phyloP scores from a whole-genome alignment of 73 alveolate species.

The Tetrahymena borealis region DNA sequence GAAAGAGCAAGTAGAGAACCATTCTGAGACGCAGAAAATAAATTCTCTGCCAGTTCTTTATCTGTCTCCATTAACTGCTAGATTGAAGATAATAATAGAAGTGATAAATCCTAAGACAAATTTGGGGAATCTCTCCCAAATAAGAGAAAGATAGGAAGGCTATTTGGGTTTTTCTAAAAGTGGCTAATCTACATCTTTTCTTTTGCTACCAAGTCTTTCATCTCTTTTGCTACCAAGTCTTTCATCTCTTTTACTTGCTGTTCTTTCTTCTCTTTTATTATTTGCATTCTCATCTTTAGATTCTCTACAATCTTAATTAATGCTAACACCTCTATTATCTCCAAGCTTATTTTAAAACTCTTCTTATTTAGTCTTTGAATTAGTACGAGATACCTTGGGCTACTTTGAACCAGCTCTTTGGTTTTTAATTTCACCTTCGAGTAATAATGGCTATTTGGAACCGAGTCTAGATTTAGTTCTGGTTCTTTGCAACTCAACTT shows the following conservation, averaged over 20 bases:
- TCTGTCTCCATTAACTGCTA: neutral
- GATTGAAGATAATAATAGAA: neutral
- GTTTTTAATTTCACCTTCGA: too few species aligned
- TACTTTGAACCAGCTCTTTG: too few species aligned
- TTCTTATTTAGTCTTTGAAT: too few species aligned
- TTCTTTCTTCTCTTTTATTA: neutral
- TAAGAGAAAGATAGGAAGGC: neutral
- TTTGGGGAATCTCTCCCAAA: neutral
- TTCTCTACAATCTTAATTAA: neutral
- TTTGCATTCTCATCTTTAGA: neutral
- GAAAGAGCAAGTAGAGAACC: neutral
- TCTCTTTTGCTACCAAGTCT: neutral
- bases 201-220: neutral
- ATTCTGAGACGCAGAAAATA: neutral
- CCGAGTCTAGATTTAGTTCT: neutral
- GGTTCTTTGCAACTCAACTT: neutral
- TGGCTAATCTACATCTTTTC: neutral
- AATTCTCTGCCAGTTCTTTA: neutral
- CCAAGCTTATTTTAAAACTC: too few species aligned
- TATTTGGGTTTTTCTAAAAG: neutral
- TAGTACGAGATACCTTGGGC: too few species aligned
- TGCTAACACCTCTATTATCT: too few species aligned
- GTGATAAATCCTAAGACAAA: neutral
- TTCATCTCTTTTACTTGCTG: neutral
- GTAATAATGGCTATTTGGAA: too few species aligned